Evolutionary conservation across 2,329 filamentous ascomycete species (phyloP), one percentile per base, ranked within the genome.

Genomic region (Xylaria sp.): DNA sequence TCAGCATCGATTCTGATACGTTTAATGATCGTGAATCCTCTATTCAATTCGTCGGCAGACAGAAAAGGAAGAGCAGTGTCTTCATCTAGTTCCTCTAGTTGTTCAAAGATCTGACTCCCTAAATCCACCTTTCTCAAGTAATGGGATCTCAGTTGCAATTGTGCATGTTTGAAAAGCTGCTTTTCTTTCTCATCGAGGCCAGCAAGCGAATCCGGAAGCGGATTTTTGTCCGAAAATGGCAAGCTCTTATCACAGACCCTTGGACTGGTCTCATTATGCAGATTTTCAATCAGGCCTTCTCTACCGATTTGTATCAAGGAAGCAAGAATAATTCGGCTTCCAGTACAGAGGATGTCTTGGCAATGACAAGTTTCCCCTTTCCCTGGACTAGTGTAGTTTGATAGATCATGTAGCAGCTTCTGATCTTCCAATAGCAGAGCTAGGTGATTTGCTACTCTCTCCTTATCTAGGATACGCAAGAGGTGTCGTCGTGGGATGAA

Each of bases 301-400:
- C 30, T 64, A 25, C 41, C 64, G 13, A 69, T 59, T 32, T 36
- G 55, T 25, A 69, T 18, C 15, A 69, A 30, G 4, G 60, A 55
- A n/a, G 66, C 69, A 46, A 71, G 56, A 7, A 71, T 63, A 20
- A 71, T 53, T 53, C 69, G 60, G 18, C 48, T 64, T 56, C 69
- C 69, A 15, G 69, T 69, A 20, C 69, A 71, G 64, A 43, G 18
- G 15, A n/a, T 25, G 10, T 30, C 32, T 57, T 41, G n/a, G 32
- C 53, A 57, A 20, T 57, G 32, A 20, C 53, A 57, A 10, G 18
- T 43, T 43, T 43, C 41, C 7, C 41, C 41, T 43, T 43, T 18
- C 7, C 18, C 41, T 43, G 41, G 41, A 43, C 41, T 43, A 43
- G 8, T 43, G 41, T 43, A 43, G 41, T 6, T 28, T 41, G 20